Evolutionary conservation across 1,284 basidiomycete species (phyloP).

Genomic region (Lentinus polychrous): DNA sequence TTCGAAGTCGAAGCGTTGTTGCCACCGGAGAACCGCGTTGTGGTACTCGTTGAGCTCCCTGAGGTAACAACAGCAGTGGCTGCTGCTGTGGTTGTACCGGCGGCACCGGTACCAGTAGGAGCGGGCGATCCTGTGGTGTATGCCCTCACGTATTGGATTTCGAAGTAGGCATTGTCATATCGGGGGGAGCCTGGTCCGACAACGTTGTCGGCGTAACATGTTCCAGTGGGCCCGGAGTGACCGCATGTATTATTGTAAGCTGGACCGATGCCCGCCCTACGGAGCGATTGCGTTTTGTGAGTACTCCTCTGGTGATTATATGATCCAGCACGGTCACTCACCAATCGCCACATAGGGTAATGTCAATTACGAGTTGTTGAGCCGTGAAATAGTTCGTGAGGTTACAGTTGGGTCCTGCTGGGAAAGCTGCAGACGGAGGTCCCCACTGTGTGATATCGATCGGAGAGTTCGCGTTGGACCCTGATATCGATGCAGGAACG

Average conservation of each 20-base stretch:
- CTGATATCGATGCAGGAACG: constrained; percentile 35
- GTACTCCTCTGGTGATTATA: background rate
- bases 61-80: too few relatives aligned
- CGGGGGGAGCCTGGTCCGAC: constrained; percentile 46
- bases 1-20: too few relatives aligned
- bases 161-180: constrained; percentile 49
- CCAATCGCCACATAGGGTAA: constrained; percentile 53
- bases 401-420: constrained; percentile 34
- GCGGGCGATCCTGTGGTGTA: constrained; percentile 26
- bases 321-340: constrained; percentile 16
- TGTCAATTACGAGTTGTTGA: constrained; percentile 50
- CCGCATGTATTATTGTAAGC: constrained; percentile 35
- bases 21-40: too few relatives aligned
- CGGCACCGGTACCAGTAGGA: background rate
- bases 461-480: constrained; percentile 31
- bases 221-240: constrained; percentile 29
- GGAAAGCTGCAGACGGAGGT: constrained; percentile 46
- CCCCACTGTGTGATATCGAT: constrained; percentile 50
- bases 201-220: constrained; percentile 47
- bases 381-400: constrained; percentile 41
- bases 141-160: constrained; percentile 44
- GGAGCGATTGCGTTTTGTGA: background rate
- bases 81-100: background rate
- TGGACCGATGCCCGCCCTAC: constrained; percentile 41
- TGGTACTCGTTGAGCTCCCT: too few relatives aligned